Percentiles rank a stretch among this genome's conserved stretches.
These are phyloP conservation scores for Chlorella sorokiniana DNA, from an alignment of 139 green algal species.

Conservation along the genomic window DNA sequence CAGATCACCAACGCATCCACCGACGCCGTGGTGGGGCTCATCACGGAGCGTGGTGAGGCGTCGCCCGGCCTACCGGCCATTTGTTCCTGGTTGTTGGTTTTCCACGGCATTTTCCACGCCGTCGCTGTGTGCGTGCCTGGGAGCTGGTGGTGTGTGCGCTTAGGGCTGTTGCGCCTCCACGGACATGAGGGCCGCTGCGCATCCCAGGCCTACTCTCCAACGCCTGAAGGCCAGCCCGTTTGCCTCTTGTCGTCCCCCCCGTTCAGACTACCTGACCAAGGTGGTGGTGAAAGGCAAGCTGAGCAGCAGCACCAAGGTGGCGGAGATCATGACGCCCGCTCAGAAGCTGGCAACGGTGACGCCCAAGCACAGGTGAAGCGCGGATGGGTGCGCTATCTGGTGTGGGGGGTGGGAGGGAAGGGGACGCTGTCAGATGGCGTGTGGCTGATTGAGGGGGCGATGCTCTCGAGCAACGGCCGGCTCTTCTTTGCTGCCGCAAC, in stretches of 20 bases:
- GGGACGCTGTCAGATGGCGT: background rate
- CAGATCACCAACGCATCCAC: conserved; percentile 9
- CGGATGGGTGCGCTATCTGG: background rate
- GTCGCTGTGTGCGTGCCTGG: background rate
- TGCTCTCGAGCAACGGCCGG: too few species aligned
- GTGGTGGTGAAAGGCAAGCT: conserved; percentile 57
- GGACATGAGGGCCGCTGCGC: too few species aligned
- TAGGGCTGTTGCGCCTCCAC: background rate
- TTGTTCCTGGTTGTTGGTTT: background rate
- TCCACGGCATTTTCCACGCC: background rate
- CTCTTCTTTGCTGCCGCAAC: background rate
- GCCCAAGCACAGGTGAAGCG: conserved; percentile 45
- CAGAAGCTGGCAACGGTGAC: conserved; percentile 49
- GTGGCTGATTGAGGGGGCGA: background rate
- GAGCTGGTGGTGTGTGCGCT: background rate
- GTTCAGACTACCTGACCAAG: conserved; percentile 69
- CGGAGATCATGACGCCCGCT: conserved; percentile 60
- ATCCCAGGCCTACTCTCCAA: background rate
- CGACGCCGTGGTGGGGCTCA: conserved; percentile 64
- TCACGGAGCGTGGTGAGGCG: conserved; percentile 61
- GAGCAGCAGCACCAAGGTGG: conserved; percentile 43
- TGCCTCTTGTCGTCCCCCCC: background rate
- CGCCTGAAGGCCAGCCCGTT: background rate
- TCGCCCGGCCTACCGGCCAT: background rate
- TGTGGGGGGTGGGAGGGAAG: background rate